Evolutionary conservation across 2,329 filamentous ascomycete species (phyloP).

Genomic region (Acrodontium crateriforme): DNA sequence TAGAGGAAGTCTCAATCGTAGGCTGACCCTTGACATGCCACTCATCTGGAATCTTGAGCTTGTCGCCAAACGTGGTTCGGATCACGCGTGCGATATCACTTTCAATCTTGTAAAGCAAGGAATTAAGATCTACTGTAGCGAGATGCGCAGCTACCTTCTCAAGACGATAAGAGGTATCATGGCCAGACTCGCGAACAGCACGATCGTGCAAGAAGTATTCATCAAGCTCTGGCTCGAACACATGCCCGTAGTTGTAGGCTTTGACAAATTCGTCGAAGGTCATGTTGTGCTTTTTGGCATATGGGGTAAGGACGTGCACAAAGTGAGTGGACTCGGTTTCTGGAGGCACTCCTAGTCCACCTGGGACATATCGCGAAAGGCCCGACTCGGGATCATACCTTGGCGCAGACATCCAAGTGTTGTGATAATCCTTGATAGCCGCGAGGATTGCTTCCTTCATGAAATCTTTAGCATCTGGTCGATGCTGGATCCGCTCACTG

Average conservation of each 20-base stretch:
- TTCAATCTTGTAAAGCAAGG: slow-evolving; percentile 92
- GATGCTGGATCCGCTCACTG: slow-evolving; percentile 83
- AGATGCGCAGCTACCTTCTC: slow-evolving; percentile 78
- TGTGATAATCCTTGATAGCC: slow-evolving; percentile 93
- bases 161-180: slow-evolving; percentile 89
- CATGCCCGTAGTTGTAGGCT: slow-evolving; percentile 67
- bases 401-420: slow-evolving; percentile 63
- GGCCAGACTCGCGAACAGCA: slow-evolving; percentile 87
- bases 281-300: slow-evolving; percentile 72
- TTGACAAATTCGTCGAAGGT: slow-evolving; percentile 70
- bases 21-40: slow-evolving; percentile 56
- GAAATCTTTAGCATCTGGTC: slow-evolving; percentile 68
- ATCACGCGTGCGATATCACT: slow-evolving; percentile 82
- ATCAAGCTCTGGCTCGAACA: slow-evolving; percentile 78
- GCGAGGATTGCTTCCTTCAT: slow-evolving; percentile 67
- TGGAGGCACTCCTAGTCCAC: slow-evolving; percentile 73
- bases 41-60: slow-evolving; percentile 65
- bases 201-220: slow-evolving; percentile 94
- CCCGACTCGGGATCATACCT: slow-evolving; percentile 65
- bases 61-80: slow-evolving; percentile 69
- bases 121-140: slow-evolving; percentile 90
- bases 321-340: slow-evolving; percentile 87
- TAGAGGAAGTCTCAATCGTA: slow-evolving; percentile 64
- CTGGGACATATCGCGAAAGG: slow-evolving; percentile 71
- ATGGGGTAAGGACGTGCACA: slow-evolving; percentile 66